These are phyloP conservation scores for Corymbia citriodora DNA, from an alignment of 441 rosid genomes.

Conservation along the genomic window DNA sequence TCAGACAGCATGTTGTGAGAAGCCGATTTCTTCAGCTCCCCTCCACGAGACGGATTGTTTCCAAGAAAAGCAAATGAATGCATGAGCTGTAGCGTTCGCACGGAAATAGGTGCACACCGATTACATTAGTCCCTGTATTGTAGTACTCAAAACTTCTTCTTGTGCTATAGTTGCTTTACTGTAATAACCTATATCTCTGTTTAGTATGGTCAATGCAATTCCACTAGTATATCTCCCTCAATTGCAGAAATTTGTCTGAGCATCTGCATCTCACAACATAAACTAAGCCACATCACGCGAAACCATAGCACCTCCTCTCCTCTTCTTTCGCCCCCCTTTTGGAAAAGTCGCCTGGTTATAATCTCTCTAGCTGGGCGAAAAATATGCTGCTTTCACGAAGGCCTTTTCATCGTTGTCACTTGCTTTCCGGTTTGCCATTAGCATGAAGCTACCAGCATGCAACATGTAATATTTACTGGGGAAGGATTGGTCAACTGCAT, in stretches of 20 bases:
- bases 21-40: neutral
- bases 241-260: neutral
- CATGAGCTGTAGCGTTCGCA: neutral
- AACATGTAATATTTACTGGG: neutral
- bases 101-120: neutral
- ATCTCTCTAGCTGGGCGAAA: neutral
- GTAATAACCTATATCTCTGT: neutral
- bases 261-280: neutral
- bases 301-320: neutral
- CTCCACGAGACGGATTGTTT: neutral
- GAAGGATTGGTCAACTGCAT: neutral
- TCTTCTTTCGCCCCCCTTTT: neutral
- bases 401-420: neutral
- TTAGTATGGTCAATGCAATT: neutral
- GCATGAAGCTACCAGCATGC: neutral
- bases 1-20: conserved; percentile 52
- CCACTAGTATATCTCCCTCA: neutral
- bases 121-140: neutral
- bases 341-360: neutral
- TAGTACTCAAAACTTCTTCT: neutral
- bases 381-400: neutral
- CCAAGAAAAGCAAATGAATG: neutral
- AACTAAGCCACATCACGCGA: neutral
- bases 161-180: neutral
- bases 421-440: neutral